Percentiles rank a stretch among this genome's conserved stretches.
phyloP scores from a whole-genome alignment of 169 alveolate species.

The Babesia caballi region DNA sequence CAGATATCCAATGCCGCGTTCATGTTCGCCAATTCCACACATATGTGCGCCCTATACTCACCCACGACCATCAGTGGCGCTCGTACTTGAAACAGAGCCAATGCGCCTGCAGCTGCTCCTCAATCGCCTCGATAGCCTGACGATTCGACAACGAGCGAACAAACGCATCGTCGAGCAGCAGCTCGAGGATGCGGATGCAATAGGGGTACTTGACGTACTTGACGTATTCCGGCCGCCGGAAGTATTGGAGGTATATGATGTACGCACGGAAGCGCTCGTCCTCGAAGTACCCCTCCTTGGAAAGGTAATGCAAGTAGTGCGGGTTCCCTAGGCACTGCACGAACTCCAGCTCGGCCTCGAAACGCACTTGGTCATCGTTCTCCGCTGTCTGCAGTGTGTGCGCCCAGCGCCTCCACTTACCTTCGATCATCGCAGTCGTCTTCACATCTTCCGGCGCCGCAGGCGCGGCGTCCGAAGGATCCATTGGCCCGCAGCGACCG shows the following conservation, averaged over 20 bases:
- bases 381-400: conserved; percentile 8
- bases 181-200: conserved; percentile 70
- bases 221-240: conserved; percentile 66
- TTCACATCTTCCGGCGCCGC: conserved; percentile 1
- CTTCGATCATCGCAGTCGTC: conserved; percentile 36
- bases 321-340: conserved; percentile 75
- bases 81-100: conserved; percentile 64
- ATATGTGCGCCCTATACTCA: no score
- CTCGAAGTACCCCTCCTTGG: conserved; percentile 66
- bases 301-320: conserved; percentile 64
- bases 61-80: conserved; percentile 37
- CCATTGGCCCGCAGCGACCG: conserved; percentile 8
- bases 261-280: conserved; percentile 69
- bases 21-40: no score
- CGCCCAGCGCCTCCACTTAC: background rate
- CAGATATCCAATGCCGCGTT: no score
- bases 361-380: conserved; percentile 67
- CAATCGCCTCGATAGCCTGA: conserved; percentile 41
- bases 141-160: conserved; percentile 31
- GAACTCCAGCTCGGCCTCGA: conserved; percentile 74
- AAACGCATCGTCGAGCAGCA: conserved; percentile 62
- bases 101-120: conserved; percentile 40
- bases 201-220: conserved; percentile 69
- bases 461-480: background rate
- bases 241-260: conserved; percentile 70